Conservation (phyloP, 306 rosid species). For the Malus fusca region DNA sequence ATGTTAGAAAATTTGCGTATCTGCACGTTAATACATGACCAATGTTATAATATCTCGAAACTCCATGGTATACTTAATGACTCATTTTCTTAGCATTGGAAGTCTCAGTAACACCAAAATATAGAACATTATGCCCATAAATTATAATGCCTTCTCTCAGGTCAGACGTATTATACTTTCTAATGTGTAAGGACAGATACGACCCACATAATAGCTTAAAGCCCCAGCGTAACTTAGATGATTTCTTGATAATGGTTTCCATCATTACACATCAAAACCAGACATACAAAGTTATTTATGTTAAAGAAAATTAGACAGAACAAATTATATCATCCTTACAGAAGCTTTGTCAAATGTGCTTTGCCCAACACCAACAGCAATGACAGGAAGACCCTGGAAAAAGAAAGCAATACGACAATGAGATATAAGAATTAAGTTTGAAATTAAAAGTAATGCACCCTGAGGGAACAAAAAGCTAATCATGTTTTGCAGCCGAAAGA, state of each 20-base stretch:
- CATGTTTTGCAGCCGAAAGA: neutral
- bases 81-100: neutral
- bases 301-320: slow-evolving; percentile 12
- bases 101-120: neutral
- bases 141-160: neutral
- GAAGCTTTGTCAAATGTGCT: slow-evolving; percentile 93
- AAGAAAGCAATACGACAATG: slow-evolving; percentile 5
- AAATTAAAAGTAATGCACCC: neutral
- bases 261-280: neutral
- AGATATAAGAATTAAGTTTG: neutral
- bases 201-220: neutral
- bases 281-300: neutral
- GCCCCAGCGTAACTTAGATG: neutral
- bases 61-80: neutral
- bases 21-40: neutral
- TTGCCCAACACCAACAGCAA: slow-evolving; percentile 84
- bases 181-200: neutral
- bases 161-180: neutral
- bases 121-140: neutral
- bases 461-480: neutral
- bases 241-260: neutral
- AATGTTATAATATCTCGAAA: neutral
- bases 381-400: slow-evolving; percentile 79
- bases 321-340: slow-evolving; percentile 45
- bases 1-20: neutral